phyloP scores from a whole-genome alignment of 805 yeast genomes.

The Grigorovia transvaalensis region DNA sequence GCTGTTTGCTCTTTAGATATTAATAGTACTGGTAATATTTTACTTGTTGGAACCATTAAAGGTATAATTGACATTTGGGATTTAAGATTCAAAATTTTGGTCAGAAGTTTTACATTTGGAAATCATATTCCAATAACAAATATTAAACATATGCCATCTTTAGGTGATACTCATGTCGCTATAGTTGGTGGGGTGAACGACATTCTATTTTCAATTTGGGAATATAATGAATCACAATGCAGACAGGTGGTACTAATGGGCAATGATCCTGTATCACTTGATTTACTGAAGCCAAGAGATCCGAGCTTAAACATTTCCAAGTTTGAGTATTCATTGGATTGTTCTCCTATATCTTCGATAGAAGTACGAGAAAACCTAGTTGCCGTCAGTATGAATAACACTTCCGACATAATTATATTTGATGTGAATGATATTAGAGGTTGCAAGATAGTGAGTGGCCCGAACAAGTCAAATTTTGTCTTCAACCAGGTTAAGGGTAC shows the following conservation, averaged over 20 bases:
- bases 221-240: conserved; percentile 54
- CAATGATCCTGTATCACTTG: conserved; percentile 16
- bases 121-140: conserved; percentile 40
- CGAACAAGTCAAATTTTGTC: conserved; percentile 1
- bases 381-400: conserved; percentile 11
- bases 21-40: conserved; percentile 47
- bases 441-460: conserved; percentile 7
- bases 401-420: conserved; percentile 12
- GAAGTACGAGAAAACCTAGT: conserved; percentile 8
- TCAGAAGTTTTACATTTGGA: conserved; percentile 54
- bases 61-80: conserved; percentile 82
- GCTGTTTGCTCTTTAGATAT: conserved; percentile 48
- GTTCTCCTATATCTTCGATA: conserved; percentile 1
- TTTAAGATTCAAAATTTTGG: conserved; percentile 48
- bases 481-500: conserved; percentile 14
- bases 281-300: conserved; percentile 10
- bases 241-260: conserved; percentile 31
- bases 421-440: conserved; percentile 9
- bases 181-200: conserved; percentile 58
- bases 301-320: conserved; percentile 5
- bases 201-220: conserved; percentile 63
- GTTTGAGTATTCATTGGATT: not conserved
- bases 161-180: conserved; percentile 34
- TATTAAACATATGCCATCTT: conserved; percentile 23
- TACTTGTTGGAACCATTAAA: conserved; percentile 60